These are phyloP conservation scores for Filobasidium uniguttulatum DNA, from an alignment of 1,284 basidiomycete species.

Conservation along the genomic window DNA sequence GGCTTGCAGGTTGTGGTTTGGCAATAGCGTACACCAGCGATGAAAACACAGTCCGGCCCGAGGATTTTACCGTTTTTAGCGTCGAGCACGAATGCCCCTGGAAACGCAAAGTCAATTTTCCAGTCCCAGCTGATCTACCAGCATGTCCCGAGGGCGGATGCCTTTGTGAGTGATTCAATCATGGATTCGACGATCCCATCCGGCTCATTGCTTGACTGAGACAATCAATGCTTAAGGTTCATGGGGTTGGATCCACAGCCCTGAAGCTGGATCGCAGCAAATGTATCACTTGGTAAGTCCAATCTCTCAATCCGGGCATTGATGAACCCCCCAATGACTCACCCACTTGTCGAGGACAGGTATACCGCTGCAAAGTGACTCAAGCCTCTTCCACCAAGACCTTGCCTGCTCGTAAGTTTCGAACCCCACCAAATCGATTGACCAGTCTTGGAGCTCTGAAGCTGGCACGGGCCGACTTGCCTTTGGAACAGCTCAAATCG, in stretches of 20 bases:
- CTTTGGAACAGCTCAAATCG: conserved; percentile 19
- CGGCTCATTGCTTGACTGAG: conserved; percentile 6
- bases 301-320: too few species aligned
- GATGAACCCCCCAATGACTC: neutral
- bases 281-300: conserved; percentile 22
- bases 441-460: neutral
- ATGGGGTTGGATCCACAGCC: conserved; percentile 27
- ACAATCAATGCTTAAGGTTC: neutral
- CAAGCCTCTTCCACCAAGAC: conserved; percentile 23
- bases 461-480: neutral
- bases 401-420: conserved; percentile 23
- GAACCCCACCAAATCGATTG: neutral
- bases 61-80: conserved; percentile 27
- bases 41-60: conserved; percentile 21
- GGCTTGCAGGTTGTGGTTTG: neutral
- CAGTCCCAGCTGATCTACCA: conserved; percentile 28
- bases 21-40: conserved; percentile 18
- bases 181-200: too few species aligned
- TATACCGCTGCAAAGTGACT: conserved; percentile 30
- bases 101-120: conserved; percentile 27
- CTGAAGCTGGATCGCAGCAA: conserved; percentile 24
- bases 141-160: conserved; percentile 30
- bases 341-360: neutral
- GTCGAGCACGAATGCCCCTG: conserved; percentile 27
- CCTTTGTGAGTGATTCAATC: conserved; percentile 21